Percentiles rank a stretch among this genome's conserved stretches.
These are phyloP conservation scores for Cystofilobasidium capitatum DNA, from an alignment of 768 basidiomycete genomes.

Conservation along the genomic window DNA sequence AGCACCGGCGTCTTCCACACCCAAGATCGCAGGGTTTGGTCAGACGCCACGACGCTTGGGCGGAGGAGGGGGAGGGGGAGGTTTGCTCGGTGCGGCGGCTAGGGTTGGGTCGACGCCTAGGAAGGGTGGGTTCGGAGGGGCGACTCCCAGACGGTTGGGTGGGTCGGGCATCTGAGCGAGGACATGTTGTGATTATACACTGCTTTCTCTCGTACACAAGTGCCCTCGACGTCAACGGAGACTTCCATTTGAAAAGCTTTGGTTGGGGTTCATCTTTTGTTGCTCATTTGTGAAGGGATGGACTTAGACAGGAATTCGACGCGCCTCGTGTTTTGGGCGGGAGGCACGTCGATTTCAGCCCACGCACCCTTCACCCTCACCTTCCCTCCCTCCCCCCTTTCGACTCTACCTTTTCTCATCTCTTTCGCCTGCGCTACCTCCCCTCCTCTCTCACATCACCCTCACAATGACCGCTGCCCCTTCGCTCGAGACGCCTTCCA, in stretches of 20 bases:
- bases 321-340: background rate
- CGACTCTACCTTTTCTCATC: background rate
- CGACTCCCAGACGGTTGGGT: slow-evolving; percentile 6
- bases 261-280: no score
- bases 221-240: no score
- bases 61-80: no score
- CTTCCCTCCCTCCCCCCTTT: background rate
- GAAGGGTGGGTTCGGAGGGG: background rate
- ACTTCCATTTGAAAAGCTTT: no score
- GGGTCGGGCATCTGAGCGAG: background rate
- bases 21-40: slow-evolving; percentile 34
- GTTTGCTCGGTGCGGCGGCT: slow-evolving; percentile 13
- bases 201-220: no score
- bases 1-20: slow-evolving; percentile 32
- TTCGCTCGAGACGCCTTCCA: background rate
- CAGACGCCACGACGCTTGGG: slow-evolving; percentile 36
- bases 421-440: background rate
- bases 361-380: background rate
- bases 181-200: no score
- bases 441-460: background rate
- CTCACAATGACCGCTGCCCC: background rate
- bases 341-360: background rate
- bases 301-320: no score
- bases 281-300: no score
- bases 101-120: background rate